phyloP scores from a whole-genome alignment of 2,329 filamentous ascomycete species.

The Rhytidhysteron rufulum region DNA sequence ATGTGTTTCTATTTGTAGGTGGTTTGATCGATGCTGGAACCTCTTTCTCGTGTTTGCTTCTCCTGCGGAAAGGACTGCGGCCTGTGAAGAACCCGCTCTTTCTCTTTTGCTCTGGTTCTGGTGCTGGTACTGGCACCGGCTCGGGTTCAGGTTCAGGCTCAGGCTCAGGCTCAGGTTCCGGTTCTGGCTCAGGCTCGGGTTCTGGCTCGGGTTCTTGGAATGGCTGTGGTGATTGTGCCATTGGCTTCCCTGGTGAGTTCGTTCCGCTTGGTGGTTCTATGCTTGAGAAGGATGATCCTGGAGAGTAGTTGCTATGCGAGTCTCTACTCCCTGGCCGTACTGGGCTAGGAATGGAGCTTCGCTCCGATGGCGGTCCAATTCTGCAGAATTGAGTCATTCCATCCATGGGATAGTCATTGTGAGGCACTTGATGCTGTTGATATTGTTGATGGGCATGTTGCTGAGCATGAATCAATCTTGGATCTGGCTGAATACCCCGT shows the following conservation, averaged over 20 bases:
- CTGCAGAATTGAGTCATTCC: constrained; percentile 98
- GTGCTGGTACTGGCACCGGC: constrained; percentile 38
- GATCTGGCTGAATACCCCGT: constrained; percentile 26
- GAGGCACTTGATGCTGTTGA: constrained; percentile 63
- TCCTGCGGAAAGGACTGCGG: constrained; percentile 86
- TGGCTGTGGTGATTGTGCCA: constrained; percentile 26
- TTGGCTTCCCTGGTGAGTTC: constrained; percentile 67
- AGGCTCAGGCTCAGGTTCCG: neutral
- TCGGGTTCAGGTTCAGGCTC: constrained; percentile 4
- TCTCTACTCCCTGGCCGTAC: constrained; percentile 79
- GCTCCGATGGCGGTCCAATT: constrained; percentile 66
- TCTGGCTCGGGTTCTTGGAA: constrained; percentile 26
- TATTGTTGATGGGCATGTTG: constrained; percentile 36
- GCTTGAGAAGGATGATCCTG: constrained; percentile 84
- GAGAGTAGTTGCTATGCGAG: constrained; percentile 86
- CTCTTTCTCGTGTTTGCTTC: constrained; percentile 79
- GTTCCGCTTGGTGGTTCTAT: constrained; percentile 73
- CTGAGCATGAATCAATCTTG: constrained; percentile 31
- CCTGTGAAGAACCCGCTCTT: constrained; percentile 90
- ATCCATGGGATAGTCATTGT: constrained; percentile 90
- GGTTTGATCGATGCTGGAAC: constrained; percentile 37
- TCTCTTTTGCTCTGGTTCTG: constrained; percentile 58
- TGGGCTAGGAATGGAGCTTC: constrained; percentile 63
- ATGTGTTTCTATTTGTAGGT: constrained; percentile 49
- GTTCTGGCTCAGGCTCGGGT: too few relatives aligned